Percentiles rank a stretch among this genome's conserved stretches.
Evolutionary conservation across 148 eudicot species (phyloP).

Genomic region (Heliamphora exappendiculata): DNA sequence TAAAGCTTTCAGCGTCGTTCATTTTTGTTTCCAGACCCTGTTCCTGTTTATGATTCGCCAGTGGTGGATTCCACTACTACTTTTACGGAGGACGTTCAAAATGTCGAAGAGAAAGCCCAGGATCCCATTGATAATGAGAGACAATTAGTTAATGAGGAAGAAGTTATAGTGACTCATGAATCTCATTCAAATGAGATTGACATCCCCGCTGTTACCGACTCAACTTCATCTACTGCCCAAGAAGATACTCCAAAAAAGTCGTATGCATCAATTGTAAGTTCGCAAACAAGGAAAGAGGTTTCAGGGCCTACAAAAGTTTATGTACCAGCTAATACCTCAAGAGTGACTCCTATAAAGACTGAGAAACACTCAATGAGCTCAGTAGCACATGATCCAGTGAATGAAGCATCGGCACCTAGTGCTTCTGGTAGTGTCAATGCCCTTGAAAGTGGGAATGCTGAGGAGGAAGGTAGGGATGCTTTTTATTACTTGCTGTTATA

Average conservation of each 20-base stretch:
- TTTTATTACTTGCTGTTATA: not conserved
- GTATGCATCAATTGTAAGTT: constrained; percentile 64
- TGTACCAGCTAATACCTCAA: constrained; percentile 41
- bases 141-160: constrained; percentile 19
- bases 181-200: constrained; percentile 32
- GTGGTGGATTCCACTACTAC: constrained; percentile 19
- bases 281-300: constrained; percentile 30
- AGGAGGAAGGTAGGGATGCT: constrained; percentile 44
- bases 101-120: constrained; percentile 19
- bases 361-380: constrained; percentile 28
- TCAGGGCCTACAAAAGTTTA: constrained; percentile 38
- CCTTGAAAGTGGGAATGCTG: constrained; percentile 26
- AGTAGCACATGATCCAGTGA: constrained; percentile 16
- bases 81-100: constrained; percentile 25
- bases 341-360: constrained; percentile 24
- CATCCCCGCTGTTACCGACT: constrained; percentile 20
- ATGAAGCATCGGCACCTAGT: constrained; percentile 20
- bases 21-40: constrained; percentile 30
- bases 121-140: constrained; percentile 25
- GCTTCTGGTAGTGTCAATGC: constrained; percentile 16
- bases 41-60: constrained; percentile 25
- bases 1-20: not conserved
- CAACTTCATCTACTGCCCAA: constrained; percentile 26
- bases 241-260: constrained; percentile 56
- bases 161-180: constrained; percentile 20